phyloP scores from a whole-genome alignment of 495 filamentous ascomycete species.

The Daldinia vernicosa region DNA sequence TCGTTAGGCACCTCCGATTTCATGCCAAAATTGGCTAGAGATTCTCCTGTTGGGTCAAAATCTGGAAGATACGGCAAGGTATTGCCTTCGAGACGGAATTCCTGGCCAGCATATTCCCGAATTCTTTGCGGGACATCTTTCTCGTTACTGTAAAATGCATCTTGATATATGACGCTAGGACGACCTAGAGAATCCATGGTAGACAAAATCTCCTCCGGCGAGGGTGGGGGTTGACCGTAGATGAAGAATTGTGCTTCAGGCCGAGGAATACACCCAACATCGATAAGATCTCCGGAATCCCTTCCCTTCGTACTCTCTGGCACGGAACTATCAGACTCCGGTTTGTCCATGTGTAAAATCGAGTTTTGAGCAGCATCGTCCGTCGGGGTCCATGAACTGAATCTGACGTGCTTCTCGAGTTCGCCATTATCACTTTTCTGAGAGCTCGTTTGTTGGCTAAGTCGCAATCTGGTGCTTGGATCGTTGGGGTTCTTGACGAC shows the following conservation, averaged over 20 bases:
- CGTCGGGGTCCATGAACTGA: slow-evolving; percentile 33
- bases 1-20: slow-evolving; percentile 58
- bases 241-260: slow-evolving; percentile 39
- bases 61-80: slow-evolving; percentile 78
- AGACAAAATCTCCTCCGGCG: slow-evolving; percentile 50
- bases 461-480: slow-evolving; percentile 67
- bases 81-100: slow-evolving; percentile 81
- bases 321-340: slow-evolving; percentile 16
- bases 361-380: slow-evolving; percentile 11
- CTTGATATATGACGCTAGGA: slow-evolving; percentile 75
- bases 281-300: slow-evolving; percentile 9
- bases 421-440: slow-evolving; percentile 50
- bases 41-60: slow-evolving; percentile 74
- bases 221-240: slow-evolving; percentile 50
- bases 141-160: slow-evolving; percentile 88
- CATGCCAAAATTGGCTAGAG: slow-evolving; percentile 63
- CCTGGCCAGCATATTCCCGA: slow-evolving; percentile 87
- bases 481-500: slow-evolving; percentile 83
- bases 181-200: slow-evolving; percentile 54
- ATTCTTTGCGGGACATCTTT: slow-evolving; percentile 80
- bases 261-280: slow-evolving; percentile 40
- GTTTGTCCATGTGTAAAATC: slow-evolving; percentile 10
- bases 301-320: slow-evolving; percentile 5
- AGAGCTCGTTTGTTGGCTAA: slow-evolving; percentile 71
- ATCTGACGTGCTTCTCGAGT: slow-evolving; percentile 52